Base-by-base conservation (phyloP, 768 basidiomycete genomes). In the Lactarius vividus region DNA sequence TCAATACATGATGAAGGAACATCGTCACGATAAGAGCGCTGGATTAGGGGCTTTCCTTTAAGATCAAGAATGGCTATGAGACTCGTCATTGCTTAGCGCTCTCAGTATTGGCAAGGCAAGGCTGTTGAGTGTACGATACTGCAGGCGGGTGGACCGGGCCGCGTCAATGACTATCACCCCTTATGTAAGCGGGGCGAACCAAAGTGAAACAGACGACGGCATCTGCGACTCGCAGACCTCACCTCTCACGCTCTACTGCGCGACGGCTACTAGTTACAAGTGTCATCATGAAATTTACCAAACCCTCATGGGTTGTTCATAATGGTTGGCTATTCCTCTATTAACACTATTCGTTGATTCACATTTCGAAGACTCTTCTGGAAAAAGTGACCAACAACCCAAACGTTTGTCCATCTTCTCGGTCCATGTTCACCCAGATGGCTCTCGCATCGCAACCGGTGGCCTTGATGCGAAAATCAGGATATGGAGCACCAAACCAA, bases 1-100 rank as follows among this genome's bases (percentile, higher is more conserved):
- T 98, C 97, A 70, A 99, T 88, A 66, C 89, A 90, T 1, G 94
- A 87, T 0, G 92, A 73, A 0, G 93, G 87, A 0, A 99, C 93
- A 79, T 99, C 97, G 77, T 98, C 97, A 64, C 94, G 85, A 79
- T 98, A 99, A 0, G 94, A 91, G 8, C 96, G 85, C 75, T 98
- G 96, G 68, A 99, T 99, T 54, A 98, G 83, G 9, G 96, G 93
- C 71, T 99, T 99, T 74, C 96, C 96, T 80, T 98, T 99, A 77
- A 98, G 87, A 78, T 98, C 96, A 72, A 98, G 90, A 72, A 98
- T 96, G 42, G 96, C 94, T 67, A 98, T 88, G 61, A 96, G 82
- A 56, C 82, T 84, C 54, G 85, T 83, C 84, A 85, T 85, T 44
- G 59, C 16, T 46, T 10, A 52, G 49, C 49, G 49, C 26, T 46